Evolutionary conservation across 1,139 yeast species (phyloP).

Genomic region (Suhomyces bolitotheri): DNA sequence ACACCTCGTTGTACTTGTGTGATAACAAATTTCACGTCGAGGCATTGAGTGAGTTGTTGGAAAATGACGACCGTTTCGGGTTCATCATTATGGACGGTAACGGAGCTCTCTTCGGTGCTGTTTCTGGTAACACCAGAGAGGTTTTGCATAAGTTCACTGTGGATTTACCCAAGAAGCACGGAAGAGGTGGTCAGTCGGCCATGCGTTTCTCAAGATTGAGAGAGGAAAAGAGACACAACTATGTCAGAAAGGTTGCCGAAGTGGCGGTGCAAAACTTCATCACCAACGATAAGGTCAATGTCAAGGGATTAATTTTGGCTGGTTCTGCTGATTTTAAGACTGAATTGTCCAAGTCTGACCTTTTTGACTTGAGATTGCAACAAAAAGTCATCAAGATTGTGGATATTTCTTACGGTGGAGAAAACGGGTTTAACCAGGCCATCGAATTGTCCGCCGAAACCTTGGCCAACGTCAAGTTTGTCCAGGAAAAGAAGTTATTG

Average conservation of each 20-base stretch:
- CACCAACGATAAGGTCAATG: constrained; percentile 88
- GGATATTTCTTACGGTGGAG: constrained; percentile 98
- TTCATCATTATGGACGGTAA: constrained; percentile 99
- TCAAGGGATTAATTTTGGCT: constrained; percentile 90
- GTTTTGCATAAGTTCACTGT: constrained; percentile 94
- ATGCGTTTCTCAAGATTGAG: constrained; percentile 97
- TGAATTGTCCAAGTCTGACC: constrained; percentile 87
- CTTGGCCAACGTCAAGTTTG: constrained; percentile 91
- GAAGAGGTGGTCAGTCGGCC: constrained; percentile 99
- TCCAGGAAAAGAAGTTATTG: constrained; percentile 95
- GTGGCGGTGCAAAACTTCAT: constrained; percentile 96
- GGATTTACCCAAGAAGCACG: constrained; percentile 98
- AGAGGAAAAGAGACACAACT: constrained; percentile 98
- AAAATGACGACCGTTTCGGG: constrained; percentile 94
- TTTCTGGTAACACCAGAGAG: constrained; percentile 95
- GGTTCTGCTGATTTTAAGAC: constrained; percentile 99
- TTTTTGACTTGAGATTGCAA: constrained; percentile 86
- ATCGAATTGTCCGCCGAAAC: constrained; percentile 97
- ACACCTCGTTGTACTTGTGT: constrained; percentile 91
- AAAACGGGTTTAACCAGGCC: constrained; percentile 98
- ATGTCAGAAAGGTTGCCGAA: constrained; percentile 97
- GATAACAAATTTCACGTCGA: constrained; percentile 98
- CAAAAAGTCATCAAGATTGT: constrained; percentile 89
- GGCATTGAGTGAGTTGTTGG: constrained; percentile 89
- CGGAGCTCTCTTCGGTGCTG: constrained; percentile 94